Base-by-base conservation (phyloP, 495 filamentous ascomycete species). In the Clavariopsis aquatica region DNA sequence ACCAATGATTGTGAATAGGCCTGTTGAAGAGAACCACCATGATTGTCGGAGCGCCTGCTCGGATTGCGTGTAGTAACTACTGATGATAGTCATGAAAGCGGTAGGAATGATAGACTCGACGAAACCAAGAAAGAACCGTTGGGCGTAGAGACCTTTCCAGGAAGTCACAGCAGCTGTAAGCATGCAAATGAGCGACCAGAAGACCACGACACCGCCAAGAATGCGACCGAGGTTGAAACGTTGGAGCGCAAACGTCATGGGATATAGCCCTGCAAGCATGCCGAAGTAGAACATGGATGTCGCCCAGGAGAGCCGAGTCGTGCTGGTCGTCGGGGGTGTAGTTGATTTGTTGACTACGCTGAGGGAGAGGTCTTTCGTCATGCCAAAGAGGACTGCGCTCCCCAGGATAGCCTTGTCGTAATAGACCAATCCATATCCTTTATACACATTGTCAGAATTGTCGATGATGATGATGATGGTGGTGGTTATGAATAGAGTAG, bases 231-330 rank as follows among this genome's bases (percentile, higher is more conserved):
- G 78, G 62, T 82, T 78, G 73, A 89, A 89, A 52, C 81, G 82
- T 72, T 92, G 89, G 23, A 89, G 74, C 9, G 82, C 75, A 57
- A 86, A 87, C 1, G 87, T 85, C 83, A 90, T 85, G 12, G 87
- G 89, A 69, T 89, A 91, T 17, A 87, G 75, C 0, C 88, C 89
- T 1, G 82, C 85, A 15, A 92, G 79, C 86, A 89, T 87, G 24
- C 88, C 88, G 66, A 92, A 90, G 76, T 91, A 91, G 77, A 92
- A 91, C 70, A 90, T 78, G 0, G 86, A 90, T 0, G 87, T 90
- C 19, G 88, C 88, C 89, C 87, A 91, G 65, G 82, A 85, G 28
- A 91, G 79, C 13, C 87, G 81, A 0, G 81, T 80, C 7, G 88
- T 88, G 66, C 86, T 80, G 22, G 77, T 82, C 1, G 78, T 78